Evolutionary conservation across 176 grass and related monocot species (phyloP), one percentile per base, ranked within the genome.

Genomic region (Cymbopogon citratus): DNA sequence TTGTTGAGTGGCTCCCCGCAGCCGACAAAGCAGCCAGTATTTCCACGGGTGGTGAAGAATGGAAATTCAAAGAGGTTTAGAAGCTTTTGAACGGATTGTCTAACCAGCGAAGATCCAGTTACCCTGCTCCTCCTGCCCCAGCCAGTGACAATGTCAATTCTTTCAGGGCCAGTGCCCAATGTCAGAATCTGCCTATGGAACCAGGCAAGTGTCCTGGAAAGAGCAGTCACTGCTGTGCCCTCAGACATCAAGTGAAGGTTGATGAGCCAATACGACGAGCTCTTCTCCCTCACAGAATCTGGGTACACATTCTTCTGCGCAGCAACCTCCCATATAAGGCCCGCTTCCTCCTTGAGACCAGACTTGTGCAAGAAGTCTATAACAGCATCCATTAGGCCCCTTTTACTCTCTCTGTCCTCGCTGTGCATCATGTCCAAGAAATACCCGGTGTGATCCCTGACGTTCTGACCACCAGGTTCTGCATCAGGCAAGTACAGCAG

Each of bases 191-290:
- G 81, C 85, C 87, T 89, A n/a, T 90, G 92, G 74, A 98, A 98
- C 92, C 95, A 93, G 8, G 95, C 90, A 5, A 98, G 88, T 10
- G 92, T 98, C 81, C 92, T 87, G 4, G 96, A 95, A 63, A 98
- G 61, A 0, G 92, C 95, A 12, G 87, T 98, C 24, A 93, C 72
- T 18, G 95, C 95, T 11, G 96, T 98, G 41, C 95, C 96, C 85
- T 95, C 96, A 0, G 96, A 98, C 96, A 98, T 95, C 60, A 98
- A 59, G 61, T 98, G 96, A 29, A 95, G 88, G 73, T 98, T 98
- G 72, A 98, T 91, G 27, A 93, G 89, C 96, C 96, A 98, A 86
- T 93, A 91, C 1, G 88, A 93, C 0, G 80, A 76, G 68, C 82
- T 78, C 76, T 94, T 98, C 82, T 98, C 90, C 76, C 84, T 91